A percentile compares a stretch with the other conserved stretches of the same genome.
phyloP scores from a whole-genome alignment of 2,329 filamentous ascomycete species.

The Monosporascus sp. region DNA sequence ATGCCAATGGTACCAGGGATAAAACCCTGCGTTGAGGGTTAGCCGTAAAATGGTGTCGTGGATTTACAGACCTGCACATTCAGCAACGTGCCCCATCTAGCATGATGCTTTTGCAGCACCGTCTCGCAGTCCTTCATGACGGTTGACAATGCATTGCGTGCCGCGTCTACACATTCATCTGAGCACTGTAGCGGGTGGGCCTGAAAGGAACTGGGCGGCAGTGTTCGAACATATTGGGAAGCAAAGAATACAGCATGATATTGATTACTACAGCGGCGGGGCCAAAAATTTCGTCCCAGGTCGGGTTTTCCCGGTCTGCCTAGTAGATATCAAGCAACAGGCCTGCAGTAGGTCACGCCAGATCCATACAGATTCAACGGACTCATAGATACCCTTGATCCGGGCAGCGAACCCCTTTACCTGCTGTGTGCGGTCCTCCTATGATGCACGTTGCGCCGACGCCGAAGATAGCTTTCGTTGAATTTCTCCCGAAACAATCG shows the following conservation, averaged over 20 bases:
- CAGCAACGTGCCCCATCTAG: constrained; percentile 11
- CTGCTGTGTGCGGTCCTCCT: constrained; percentile 13
- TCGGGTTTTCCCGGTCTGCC: constrained; percentile 5
- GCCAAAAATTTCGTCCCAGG: constrained; percentile 4
- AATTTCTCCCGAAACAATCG: constrained; percentile 18
- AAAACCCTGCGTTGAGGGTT: constrained; percentile 10
- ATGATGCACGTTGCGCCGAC: constrained; percentile 13
- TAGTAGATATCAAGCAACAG: constrained; percentile 1
- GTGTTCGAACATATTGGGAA: constrained; percentile 11
- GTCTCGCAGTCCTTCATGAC: constrained; percentile 12
- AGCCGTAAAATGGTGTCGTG: background rate
- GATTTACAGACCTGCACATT: constrained; percentile 13
- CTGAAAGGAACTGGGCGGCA: constrained; percentile 3
- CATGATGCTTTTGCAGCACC: constrained; percentile 1
- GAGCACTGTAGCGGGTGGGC: constrained; percentile 20
- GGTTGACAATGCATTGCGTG: constrained; percentile 14
- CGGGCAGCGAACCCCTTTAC: constrained; percentile 12
- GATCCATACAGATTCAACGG: constrained; percentile 12
- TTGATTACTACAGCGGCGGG: constrained; percentile 5
- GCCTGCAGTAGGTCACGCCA: background rate
- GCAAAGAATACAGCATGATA: constrained; percentile 6
- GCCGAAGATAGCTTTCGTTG: constrained; percentile 20
- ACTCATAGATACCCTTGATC: constrained; percentile 9
- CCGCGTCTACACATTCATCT: constrained; percentile 17
- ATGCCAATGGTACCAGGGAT: constrained; percentile 18